These are phyloP conservation scores for Saturnispora silvae DNA, from an alignment of 805 yeast genomes.

Conservation along the genomic window DNA sequence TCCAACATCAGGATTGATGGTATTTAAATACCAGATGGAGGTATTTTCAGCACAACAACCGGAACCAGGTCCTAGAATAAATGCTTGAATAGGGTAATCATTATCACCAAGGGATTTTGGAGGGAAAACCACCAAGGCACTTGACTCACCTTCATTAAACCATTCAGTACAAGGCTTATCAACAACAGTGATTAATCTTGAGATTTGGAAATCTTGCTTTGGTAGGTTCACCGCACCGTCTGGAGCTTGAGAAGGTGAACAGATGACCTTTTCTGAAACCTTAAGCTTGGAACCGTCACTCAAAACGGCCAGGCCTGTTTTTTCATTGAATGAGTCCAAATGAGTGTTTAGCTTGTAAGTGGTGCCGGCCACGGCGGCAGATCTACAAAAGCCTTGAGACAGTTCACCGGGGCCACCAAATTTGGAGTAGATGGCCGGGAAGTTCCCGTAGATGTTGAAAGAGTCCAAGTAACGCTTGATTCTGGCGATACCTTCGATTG, in stretches of 20 bases:
- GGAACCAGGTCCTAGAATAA: conserved; percentile 78
- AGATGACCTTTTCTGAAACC: conserved; percentile 69
- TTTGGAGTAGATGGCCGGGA: conserved; percentile 85
- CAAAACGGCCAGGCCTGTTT: conserved; percentile 55
- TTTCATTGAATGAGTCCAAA: conserved; percentile 54
- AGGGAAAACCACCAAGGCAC: conserved; percentile 88
- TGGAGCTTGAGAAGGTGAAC: conserved; percentile 62
- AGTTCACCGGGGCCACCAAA: conserved; percentile 95
- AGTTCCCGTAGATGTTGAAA: conserved; percentile 85
- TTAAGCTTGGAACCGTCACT: conserved; percentile 66
- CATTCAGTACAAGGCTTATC: conserved; percentile 83
- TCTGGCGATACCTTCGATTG: conserved; percentile 68
- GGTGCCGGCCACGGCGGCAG: conserved; percentile 97
- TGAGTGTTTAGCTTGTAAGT: conserved; percentile 75
- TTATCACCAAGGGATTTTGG: conserved; percentile 65
- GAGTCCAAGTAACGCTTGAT: conserved; percentile 77
- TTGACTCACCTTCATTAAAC: conserved; percentile 77
- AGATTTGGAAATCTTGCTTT: conserved; percentile 42
- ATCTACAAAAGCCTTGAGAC: conserved; percentile 92
- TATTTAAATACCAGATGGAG: conserved; percentile 81
- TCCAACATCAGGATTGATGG: conserved; percentile 56
- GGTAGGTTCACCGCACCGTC: conserved; percentile 32
- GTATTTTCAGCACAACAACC: conserved; percentile 85
- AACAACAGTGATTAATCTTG: conserved; percentile 73
- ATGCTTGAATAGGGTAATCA: conserved; percentile 67